These are phyloP conservation scores for Fusarium pseudograminearum DNA, from an alignment of 2,329 filamentous ascomycete genomes.

Conservation along the genomic window DNA sequence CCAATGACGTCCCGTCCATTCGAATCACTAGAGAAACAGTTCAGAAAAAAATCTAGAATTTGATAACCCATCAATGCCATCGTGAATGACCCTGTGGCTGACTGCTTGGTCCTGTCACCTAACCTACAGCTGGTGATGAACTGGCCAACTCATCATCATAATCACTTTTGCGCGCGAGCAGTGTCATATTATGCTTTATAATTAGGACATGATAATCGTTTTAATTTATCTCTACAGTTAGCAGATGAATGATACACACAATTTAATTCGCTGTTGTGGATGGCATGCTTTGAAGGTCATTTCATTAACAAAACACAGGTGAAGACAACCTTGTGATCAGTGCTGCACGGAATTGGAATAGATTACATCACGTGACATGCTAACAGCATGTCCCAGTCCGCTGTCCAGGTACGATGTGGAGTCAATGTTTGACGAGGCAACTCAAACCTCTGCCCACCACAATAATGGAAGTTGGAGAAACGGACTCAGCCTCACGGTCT, in stretches of 20 bases:
- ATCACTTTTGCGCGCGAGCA: background rate
- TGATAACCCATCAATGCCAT: accelerated
- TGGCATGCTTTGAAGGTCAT: no score
- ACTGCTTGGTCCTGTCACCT: background rate
- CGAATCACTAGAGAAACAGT: background rate
- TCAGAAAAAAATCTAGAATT: no score
- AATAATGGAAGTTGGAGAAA: background rate
- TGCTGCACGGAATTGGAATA: no score
- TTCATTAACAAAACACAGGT: accelerated
- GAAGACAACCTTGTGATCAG: accelerated
- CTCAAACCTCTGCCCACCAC: background rate
- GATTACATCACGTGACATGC: background rate
- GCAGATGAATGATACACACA: no score
- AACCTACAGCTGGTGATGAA: background rate
- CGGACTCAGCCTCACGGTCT: background rate
- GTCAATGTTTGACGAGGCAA: background rate
- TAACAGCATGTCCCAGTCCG: background rate
- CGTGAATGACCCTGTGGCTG: background rate
- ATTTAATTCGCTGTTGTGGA: background rate
- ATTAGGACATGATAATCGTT: no score
- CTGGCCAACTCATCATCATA: background rate
- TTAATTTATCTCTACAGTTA: accelerated
- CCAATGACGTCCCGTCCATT: background rate
- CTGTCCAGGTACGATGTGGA: background rate
- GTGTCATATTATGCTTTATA: accelerated